A percentile compares a stretch with the other conserved stretches of the same genome.
phyloP scores from a whole-genome alignment of 192 early-diverging fungal species.

The Mortierella antarctica region DNA sequence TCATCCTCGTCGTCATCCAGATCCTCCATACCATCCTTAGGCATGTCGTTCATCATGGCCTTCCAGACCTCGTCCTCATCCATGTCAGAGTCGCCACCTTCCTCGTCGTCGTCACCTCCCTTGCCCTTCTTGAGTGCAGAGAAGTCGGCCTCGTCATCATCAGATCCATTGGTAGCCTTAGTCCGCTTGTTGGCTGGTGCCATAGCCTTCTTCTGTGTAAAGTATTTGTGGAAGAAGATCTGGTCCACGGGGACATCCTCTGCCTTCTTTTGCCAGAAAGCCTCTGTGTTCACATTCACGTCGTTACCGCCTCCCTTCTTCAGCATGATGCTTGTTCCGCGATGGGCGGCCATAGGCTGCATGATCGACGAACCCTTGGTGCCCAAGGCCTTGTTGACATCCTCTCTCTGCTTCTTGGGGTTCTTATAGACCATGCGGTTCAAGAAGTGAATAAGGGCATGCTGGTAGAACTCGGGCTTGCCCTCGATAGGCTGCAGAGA shows the following conservation, averaged over 20 bases:
- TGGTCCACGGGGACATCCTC: conserved; percentile 81
- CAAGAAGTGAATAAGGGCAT: conserved; percentile 92
- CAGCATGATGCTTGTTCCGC: conserved; percentile 66
- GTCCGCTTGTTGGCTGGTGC: conserved; percentile 24
- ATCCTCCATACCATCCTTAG: conserved; percentile 66
- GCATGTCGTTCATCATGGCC: conserved; percentile 83
- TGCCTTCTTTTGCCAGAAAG: conserved; percentile 67
- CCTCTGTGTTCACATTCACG: conserved; percentile 72
- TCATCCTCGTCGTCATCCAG: conserved; percentile 63
- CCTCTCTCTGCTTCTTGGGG: conserved; percentile 76
- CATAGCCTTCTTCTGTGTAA: conserved; percentile 66
- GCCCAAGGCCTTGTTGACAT: conserved; percentile 65
- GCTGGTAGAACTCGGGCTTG: conserved; percentile 86
- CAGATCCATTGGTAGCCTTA: conserved; percentile 42
- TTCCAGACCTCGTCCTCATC: conserved; percentile 92
- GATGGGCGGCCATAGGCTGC: conserved; percentile 71
- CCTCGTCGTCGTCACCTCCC: conserved; percentile 56
- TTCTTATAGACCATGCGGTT: conserved; percentile 97
- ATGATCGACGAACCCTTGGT: conserved; percentile 66
- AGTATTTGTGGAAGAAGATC: conserved; percentile 84
- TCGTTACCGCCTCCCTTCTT: conserved; percentile 75
- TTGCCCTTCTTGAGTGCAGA: conserved; percentile 56
- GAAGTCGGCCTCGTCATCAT: conserved; percentile 48
- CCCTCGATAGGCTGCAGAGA: conserved; percentile 72
- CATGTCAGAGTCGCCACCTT: conserved; percentile 33